Evolutionary conservation across 108 stramenopile species (phyloP).

Genomic region (Mediolabrus comicus): DNA sequence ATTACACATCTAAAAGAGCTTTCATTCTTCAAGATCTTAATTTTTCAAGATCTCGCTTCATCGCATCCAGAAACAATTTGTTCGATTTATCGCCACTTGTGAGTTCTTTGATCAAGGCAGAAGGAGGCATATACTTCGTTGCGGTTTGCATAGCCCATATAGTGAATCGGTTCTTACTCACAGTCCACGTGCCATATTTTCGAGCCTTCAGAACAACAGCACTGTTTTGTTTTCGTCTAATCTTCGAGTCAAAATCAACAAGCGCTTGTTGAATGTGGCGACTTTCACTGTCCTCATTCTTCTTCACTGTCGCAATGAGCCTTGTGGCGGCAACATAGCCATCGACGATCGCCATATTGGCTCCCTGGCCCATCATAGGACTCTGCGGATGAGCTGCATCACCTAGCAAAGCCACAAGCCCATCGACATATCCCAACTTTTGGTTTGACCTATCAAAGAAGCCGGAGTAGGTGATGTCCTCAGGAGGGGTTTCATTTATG

Average conservation of each 20-base stretch:
- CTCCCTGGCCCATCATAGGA: slow-evolving; percentile 40
- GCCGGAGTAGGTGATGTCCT: slow-evolving; percentile 30
- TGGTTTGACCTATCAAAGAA: slow-evolving; percentile 28
- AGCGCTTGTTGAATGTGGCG: slow-evolving; percentile 9
- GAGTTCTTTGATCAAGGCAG: not conserved
- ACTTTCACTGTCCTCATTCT: not conserved
- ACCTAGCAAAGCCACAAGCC: slow-evolving; percentile 20
- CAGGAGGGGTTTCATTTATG: slow-evolving; percentile 5
- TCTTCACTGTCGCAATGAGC: not conserved
- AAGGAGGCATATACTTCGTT: not conserved
- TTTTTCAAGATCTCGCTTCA: slow-evolving; percentile 4
- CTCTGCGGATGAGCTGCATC: slow-evolving; percentile 33
- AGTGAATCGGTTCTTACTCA: slow-evolving; percentile 1
- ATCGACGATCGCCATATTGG: slow-evolving; percentile 34
- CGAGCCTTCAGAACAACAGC: not conserved
- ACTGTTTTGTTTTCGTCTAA: not conserved
- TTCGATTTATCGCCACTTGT: slow-evolving; percentile 10
- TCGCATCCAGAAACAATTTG: not conserved
- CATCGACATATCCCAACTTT: slow-evolving; percentile 16
- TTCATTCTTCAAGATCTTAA: too few relatives aligned
- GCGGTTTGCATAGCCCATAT: not conserved
- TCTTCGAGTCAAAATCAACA: not conserved
- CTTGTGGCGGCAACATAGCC: slow-evolving; percentile 20
- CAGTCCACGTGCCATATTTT: not conserved
- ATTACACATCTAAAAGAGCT: too few relatives aligned